Conservation (phyloP, 2,329 filamentous ascomycete genomes). For the Monilinia fructigena region DNA sequence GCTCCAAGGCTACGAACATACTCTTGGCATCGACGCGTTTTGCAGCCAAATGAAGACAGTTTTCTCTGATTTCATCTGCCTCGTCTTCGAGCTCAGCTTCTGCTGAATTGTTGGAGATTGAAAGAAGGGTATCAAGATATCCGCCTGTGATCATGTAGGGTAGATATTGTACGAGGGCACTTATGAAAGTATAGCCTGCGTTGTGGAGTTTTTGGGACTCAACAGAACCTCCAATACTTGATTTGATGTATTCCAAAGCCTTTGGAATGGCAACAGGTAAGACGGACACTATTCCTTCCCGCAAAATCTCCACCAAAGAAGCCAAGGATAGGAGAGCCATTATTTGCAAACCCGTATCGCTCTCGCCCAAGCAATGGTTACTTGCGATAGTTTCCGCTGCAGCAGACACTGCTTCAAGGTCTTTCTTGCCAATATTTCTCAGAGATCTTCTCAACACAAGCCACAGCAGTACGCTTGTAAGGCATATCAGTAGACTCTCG, state of each 20-base stretch:
- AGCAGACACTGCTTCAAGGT: constrained; percentile 70
- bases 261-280: constrained; percentile 73
- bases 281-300: constrained; percentile 80
- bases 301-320: constrained; percentile 83
- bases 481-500: constrained; percentile 67
- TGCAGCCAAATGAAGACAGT: constrained; percentile 72
- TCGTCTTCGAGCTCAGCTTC: constrained; percentile 59
- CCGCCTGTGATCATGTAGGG: constrained; percentile 83
- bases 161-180: constrained; percentile 75
- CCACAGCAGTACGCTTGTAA: constrained; percentile 81
- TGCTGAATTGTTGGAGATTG: constrained; percentile 71
- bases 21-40: constrained; percentile 74
- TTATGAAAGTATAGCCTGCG: constrained; percentile 77
- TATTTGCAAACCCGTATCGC: constrained; percentile 69
- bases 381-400: constrained; percentile 77
- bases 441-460: constrained; percentile 87
- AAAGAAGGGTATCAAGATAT: constrained; percentile 70
- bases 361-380: constrained; percentile 70
- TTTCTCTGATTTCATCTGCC: constrained; percentile 61
- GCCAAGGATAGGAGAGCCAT: constrained; percentile 88
- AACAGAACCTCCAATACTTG: constrained; percentile 55
- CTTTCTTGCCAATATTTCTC: constrained; percentile 94
- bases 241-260: constrained; percentile 67
- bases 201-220: constrained; percentile 69
- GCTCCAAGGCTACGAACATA: constrained; percentile 70